Conservation (phyloP, 257 asterid genomes). For the Paraleonurus japonicus region DNA sequence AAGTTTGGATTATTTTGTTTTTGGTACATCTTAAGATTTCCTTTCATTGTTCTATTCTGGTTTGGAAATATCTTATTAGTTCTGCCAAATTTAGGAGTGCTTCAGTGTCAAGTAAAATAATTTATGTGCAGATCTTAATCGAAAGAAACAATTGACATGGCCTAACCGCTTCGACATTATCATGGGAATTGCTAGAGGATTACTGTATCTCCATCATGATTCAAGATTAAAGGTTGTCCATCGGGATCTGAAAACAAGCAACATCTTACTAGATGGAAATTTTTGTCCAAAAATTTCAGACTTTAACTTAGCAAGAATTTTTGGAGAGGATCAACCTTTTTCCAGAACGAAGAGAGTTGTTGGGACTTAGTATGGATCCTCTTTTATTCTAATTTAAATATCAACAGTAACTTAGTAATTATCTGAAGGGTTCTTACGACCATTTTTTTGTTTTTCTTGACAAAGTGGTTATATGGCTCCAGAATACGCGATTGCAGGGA, state of each 20-base stretch:
- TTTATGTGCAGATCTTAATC: not conserved
- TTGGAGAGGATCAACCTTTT: not conserved
- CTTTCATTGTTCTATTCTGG: too few species aligned
- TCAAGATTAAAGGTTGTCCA: not conserved
- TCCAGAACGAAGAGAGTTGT: not conserved
- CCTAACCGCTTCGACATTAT: not conserved
- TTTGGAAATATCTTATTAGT: not conserved
- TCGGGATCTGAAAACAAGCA: not conserved
- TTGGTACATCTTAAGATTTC: not conserved
- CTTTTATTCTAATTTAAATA: too few species aligned
- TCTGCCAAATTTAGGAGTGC: not conserved
- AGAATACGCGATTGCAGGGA: not conserved
- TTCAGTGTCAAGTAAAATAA: too few species aligned
- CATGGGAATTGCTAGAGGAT: not conserved
- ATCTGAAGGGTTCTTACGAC: not conserved
- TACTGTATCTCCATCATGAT: not conserved
- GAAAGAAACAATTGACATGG: not conserved
- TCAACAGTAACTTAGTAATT: too few species aligned
- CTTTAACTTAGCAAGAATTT: not conserved
- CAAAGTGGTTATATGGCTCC: not conserved
- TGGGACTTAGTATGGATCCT: not conserved
- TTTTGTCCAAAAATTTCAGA: not conserved
- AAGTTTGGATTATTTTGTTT: not conserved
- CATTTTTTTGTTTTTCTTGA: too few species aligned
- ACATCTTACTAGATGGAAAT: not conserved